Conservation (phyloP, 2,329 filamentous ascomycete species). For the Stagonosporopsis tanaceti region DNA sequence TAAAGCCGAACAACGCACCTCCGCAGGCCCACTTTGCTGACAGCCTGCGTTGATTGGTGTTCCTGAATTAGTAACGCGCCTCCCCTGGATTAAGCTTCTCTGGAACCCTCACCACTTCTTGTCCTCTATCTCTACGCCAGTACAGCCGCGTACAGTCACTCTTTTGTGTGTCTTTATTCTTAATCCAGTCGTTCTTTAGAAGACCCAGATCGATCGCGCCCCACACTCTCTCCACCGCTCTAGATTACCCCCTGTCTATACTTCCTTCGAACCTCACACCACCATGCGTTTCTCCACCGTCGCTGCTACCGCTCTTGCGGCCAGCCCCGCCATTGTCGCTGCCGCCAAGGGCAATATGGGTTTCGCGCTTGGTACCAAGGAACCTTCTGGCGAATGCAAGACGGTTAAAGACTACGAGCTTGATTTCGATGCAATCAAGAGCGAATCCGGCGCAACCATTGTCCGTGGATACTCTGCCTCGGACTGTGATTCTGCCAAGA, state of each 20-base stretch:
- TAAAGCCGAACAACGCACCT: slow-evolving; percentile 3
- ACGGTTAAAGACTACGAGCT: slow-evolving; percentile 66
- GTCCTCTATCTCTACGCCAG: slow-evolving; percentile 26
- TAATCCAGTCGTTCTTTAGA: slow-evolving; percentile 26
- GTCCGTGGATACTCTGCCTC: slow-evolving; percentile 73
- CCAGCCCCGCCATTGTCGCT: slow-evolving; percentile 58
- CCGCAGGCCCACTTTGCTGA: slow-evolving; percentile 21
- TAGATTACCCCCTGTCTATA: slow-evolving; percentile 4
- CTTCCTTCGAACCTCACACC: slow-evolving; percentile 9
- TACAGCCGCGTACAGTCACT: slow-evolving; percentile 34
- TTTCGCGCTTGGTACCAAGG: slow-evolving; percentile 72
- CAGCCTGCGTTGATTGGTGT: slow-evolving; percentile 23
- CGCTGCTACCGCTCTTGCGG: slow-evolving; percentile 41
- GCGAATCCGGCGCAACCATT: slow-evolving; percentile 59
- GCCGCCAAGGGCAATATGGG: slow-evolving; percentile 65
- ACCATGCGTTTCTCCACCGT: slow-evolving; percentile 49
- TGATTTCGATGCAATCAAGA: slow-evolving; percentile 69
- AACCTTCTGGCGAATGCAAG: slow-evolving; percentile 68
- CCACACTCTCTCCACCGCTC: slow-evolving; percentile 5
- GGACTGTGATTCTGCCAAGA: slow-evolving; percentile 70
- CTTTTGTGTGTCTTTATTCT: slow-evolving; percentile 29
- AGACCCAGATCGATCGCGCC: not conserved
- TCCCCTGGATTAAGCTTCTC: slow-evolving; percentile 32
- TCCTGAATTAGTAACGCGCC: slow-evolving; percentile 36
- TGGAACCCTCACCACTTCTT: slow-evolving; percentile 23